These are phyloP conservation scores for Colletotrichum filicis DNA, from an alignment of 2,329 filamentous ascomycete genomes.

Conservation along the genomic window DNA sequence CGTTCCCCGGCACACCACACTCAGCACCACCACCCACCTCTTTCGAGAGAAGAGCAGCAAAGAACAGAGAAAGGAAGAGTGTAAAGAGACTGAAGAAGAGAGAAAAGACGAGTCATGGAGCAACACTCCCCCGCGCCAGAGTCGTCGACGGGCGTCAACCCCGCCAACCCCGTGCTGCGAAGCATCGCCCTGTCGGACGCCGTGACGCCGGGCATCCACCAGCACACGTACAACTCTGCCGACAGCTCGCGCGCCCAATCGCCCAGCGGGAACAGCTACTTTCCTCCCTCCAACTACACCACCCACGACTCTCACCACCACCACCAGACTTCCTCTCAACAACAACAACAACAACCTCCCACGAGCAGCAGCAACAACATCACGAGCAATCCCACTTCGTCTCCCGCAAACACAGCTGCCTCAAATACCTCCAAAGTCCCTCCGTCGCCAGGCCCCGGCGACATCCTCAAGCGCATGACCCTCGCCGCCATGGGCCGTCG, in stretches of 20 bases:
- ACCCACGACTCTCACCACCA: constrained; percentile 8
- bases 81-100: not conserved
- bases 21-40: not conserved
- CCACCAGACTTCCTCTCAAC: not conserved
- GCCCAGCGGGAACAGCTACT: constrained; percentile 39
- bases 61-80: not conserved
- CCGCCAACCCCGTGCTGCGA: constrained; percentile 34
- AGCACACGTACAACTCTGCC: constrained; percentile 38
- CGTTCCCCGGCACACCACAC: constrained; percentile 2
- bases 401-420: constrained; percentile 7
- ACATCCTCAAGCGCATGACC: constrained; percentile 57
- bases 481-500: constrained; percentile 54
- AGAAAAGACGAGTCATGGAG: constrained; percentile 27
- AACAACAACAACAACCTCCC: no score
- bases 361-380: not conserved
- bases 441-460: constrained; percentile 37
- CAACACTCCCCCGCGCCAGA: constrained; percentile 11
- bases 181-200: constrained; percentile 38
- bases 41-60: not conserved
- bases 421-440: constrained; percentile 20
- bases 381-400: not conserved
- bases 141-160: constrained; percentile 5
- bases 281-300: constrained; percentile 37
- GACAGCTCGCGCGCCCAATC: constrained; percentile 29
- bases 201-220: constrained; percentile 44